phyloP scores from a whole-genome alignment of 768 basidiomycete species.

The Psilocybe azurescens region DNA sequence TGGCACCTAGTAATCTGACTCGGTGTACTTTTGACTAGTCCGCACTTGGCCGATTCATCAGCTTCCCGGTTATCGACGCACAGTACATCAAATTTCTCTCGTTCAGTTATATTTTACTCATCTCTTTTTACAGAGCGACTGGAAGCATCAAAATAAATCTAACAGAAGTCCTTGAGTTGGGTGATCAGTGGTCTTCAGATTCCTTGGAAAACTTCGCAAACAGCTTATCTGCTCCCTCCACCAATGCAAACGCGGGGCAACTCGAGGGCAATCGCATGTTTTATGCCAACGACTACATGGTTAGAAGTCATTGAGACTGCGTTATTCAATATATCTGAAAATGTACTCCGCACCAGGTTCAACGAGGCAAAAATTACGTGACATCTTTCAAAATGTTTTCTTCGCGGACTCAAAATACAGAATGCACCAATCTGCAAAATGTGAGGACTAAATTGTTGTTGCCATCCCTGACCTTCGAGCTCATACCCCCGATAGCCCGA shows the following conservation, averaged over 20 bases:
- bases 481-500: constrained; percentile 43
- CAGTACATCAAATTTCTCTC: constrained; percentile 35
- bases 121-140: constrained; percentile 48
- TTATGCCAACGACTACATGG: constrained; percentile 74
- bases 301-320: constrained; percentile 25
- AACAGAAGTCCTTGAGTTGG: constrained; percentile 53
- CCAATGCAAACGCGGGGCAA: constrained; percentile 58
- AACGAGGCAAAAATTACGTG: constrained; percentile 63
- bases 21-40: constrained; percentile 45
- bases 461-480: background rate
- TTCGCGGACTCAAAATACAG: constrained; percentile 60
- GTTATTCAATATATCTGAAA: constrained; percentile 2
- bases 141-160: constrained; percentile 62
- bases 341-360: constrained; percentile 47
- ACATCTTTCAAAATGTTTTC: constrained; percentile 71
- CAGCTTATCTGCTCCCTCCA: constrained; percentile 38
- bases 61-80: constrained; percentile 59
- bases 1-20: background rate
- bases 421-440: constrained; percentile 70
- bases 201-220: constrained; percentile 43
- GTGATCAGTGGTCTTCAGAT: constrained; percentile 54
- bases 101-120: background rate
- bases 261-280: constrained; percentile 67
- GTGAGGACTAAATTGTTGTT: constrained; percentile 33
- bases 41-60: constrained; percentile 66